Evolutionary conservation across 352 stramenopile species (phyloP), one percentile per base, ranked within the genome.

Genomic region (Phytophthora colocasiae): DNA sequence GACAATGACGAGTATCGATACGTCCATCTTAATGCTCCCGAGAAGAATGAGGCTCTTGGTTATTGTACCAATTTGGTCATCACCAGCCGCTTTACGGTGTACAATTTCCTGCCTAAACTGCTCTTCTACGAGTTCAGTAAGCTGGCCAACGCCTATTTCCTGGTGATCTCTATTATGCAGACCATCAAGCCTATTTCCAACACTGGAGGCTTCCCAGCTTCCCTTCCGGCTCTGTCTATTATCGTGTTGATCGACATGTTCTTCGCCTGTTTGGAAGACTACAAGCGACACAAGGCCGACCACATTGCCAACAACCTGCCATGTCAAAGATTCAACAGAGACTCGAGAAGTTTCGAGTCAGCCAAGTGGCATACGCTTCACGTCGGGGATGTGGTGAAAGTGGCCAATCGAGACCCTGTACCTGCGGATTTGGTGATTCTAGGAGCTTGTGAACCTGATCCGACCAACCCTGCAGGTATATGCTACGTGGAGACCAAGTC

Each of bases 191-290:
- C 82, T 11, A 97, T 98, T 69, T 97, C 89, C 9, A 98, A 98
- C 70, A 98, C 93, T 22, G 84, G 90, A 19, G 87, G 89, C 7
- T 97, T 97, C 58, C 92, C 93, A 0, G 89, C 94, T 0, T 97
- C 93, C 41, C 64, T 98, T 6, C 82, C 92, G 0, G 91, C 95
- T 24, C 79, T 98, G n/a, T 87, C 84, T 6, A 96, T 98, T 54
- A 97, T 98, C 49, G 85, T 98, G 44, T 58, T 94, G 24, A 95
- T 98, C 52, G 91, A 97, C 59, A 97, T 97, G 77, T 87, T 98
- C 43, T 98, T 98, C 45, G 87, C 89, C 17, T 92, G 77, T 43
- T 49, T 98, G 3, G 93, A 98, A 63, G 95, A 98, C 77, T 90
- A 92, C 56, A 95, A 97, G 59, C 81, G 91, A 14, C 89, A 97